Percentiles rank a stretch among this genome's conserved stretches.
phyloP scores from a whole-genome alignment of 768 basidiomycete genomes.

The Boletus vinaceobasis region DNA sequence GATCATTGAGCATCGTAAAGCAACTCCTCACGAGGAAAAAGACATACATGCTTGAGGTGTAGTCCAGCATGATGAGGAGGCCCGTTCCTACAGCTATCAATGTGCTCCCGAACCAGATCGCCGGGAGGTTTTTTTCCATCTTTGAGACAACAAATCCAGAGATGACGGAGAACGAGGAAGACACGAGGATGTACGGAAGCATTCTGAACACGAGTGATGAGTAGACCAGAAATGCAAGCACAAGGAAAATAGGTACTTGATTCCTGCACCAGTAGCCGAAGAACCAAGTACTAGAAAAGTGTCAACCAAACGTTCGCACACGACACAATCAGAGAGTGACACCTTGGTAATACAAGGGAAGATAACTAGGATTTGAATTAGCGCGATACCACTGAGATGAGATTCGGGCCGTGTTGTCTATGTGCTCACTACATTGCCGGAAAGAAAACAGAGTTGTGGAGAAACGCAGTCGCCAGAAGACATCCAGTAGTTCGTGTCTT shows the following conservation, averaged over 20 bases:
- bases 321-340: neutral
- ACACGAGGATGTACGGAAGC: constrained; percentile 66
- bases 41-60: constrained; percentile 47
- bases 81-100: constrained; percentile 63
- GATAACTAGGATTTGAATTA: constrained; percentile 38
- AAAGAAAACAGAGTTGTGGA: constrained; percentile 64
- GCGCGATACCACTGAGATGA: neutral
- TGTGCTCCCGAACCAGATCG: constrained; percentile 64
- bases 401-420: neutral
- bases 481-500: constrained; percentile 68
- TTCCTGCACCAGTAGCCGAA: constrained; percentile 68
- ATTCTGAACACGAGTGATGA: constrained; percentile 41
- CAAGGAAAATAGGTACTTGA: constrained; percentile 53
- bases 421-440: constrained; percentile 31
- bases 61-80: constrained; percentile 67
- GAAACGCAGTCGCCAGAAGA: constrained; percentile 53
- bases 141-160: constrained; percentile 58
- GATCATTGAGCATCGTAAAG: constrained; percentile 2
- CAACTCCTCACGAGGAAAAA: neutral
- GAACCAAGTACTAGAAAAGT: constrained; percentile 50
- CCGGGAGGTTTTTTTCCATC: constrained; percentile 52
- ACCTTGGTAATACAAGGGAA: constrained; percentile 72
- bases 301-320: neutral
- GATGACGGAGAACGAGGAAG: constrained; percentile 47
- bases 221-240: neutral